phyloP scores from a whole-genome alignment of 2,329 filamentous ascomycete genomes.

The Ambrosiella cleistominuta region DNA sequence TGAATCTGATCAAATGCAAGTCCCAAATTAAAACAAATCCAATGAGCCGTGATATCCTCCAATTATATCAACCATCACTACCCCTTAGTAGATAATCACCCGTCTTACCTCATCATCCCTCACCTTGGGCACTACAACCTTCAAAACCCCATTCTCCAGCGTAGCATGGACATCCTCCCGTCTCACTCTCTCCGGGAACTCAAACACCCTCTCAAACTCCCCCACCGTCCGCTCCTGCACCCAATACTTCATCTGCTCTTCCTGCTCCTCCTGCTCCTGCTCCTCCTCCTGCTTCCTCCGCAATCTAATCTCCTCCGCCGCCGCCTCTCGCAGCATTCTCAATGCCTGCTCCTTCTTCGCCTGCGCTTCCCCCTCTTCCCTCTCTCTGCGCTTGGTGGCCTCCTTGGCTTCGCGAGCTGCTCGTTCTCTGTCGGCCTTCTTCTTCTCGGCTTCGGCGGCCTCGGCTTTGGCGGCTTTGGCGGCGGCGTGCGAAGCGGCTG shows the following conservation, averaged over 20 bases:
- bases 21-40: too few species aligned
- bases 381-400: neutral
- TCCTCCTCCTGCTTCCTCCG: constrained; percentile 19
- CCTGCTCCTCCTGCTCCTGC: constrained; percentile 20
- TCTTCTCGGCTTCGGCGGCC: constrained; percentile 16
- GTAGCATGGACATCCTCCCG: constrained; percentile 42
- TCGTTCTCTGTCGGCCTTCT: constrained; percentile 22
- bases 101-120: constrained; percentile 34
- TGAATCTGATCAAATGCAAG: neutral
- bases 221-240: constrained; percentile 47
- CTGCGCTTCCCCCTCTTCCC: neutral
- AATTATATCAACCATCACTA: neutral
- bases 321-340: neutral
- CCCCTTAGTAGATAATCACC: constrained; percentile 33
- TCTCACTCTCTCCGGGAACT: constrained; percentile 47
- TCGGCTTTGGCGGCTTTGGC: constrained; percentile 15
- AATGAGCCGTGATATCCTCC: neutral
- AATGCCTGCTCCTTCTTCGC: neutral
- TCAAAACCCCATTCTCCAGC: constrained; percentile 49
- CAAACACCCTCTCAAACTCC: constrained; percentile 51
- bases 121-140: constrained; percentile 47
- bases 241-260: constrained; percentile 48
- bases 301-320: constrained; percentile 1
- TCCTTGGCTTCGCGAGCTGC: constrained; percentile 15
- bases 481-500: constrained; percentile 15